These are phyloP conservation scores for Kwoniella shandongensis DNA, from an alignment of 768 basidiomycete species.

Conservation along the genomic window DNA sequence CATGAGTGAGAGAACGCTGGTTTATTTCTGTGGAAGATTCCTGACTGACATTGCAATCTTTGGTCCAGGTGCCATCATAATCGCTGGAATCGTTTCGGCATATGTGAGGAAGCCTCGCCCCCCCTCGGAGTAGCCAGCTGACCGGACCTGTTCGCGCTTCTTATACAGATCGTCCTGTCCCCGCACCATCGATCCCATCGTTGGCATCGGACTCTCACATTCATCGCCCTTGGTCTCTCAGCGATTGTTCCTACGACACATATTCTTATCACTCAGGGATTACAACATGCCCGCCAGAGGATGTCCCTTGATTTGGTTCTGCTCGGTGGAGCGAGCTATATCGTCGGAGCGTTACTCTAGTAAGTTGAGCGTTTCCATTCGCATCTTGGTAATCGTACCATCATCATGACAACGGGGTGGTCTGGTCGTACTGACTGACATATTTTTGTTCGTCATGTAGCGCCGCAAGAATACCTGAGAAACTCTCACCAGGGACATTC, in stretches of 20 bases:
- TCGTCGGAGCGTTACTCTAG: slow-evolving; percentile 77
- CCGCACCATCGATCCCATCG: slow-evolving; percentile 75
- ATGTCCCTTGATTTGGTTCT: slow-evolving; percentile 74
- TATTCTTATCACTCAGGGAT: slow-evolving; percentile 63
- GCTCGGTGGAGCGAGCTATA: slow-evolving; percentile 70
- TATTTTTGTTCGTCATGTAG: slow-evolving; percentile 60
- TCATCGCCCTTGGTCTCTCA: slow-evolving; percentile 72
- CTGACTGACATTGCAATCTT: neutral
- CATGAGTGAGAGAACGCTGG: slow-evolving; percentile 33
- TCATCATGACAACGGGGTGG: neutral
- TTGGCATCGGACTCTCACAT: slow-evolving; percentile 72
- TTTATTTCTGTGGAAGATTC: slow-evolving; percentile 4
- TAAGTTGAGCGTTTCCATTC: slow-evolving; percentile 56
- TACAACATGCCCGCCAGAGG: slow-evolving; percentile 59
- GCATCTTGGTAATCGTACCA: too few species aligned
- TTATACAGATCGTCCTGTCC: slow-evolving; percentile 73
- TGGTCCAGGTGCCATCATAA: slow-evolving; percentile 3
- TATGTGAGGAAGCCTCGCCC: slow-evolving; percentile 35
- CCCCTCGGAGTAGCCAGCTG: slow-evolving; percentile 9
- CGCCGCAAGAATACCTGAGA: slow-evolving; percentile 79
- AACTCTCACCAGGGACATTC: slow-evolving; percentile 70
- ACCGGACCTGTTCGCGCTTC: too few species aligned
- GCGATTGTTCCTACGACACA: slow-evolving; percentile 71
- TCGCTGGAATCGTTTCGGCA: slow-evolving; percentile 27
- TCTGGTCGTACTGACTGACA: slow-evolving; percentile 32